Evolutionary conservation across 2,329 filamentous ascomycete species (phyloP).

Genomic region (Phaeoacremonium minimum): DNA sequence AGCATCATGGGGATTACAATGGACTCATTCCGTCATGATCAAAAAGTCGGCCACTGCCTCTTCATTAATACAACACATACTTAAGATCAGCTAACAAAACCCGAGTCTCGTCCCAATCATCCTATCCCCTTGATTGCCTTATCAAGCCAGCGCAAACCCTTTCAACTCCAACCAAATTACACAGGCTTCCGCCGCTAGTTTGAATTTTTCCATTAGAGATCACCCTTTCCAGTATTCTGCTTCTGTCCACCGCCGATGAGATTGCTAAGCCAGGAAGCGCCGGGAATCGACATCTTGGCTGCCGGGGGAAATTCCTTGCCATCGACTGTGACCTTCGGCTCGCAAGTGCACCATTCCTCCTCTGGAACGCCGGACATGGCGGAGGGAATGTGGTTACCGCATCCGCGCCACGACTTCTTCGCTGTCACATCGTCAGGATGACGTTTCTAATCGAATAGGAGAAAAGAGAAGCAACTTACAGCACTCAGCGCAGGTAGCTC

Average conservation of each 20-base stretch:
- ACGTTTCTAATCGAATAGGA: too few species aligned
- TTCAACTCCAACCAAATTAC: too few species aligned
- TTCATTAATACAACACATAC: too few species aligned
- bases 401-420: conserved; percentile 45
- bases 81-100: too few species aligned
- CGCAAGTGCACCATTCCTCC: conserved; percentile 43
- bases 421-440: conserved; percentile 20
- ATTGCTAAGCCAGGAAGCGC: conserved; percentile 29
- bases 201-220: conserved; percentile 11
- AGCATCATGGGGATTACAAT: too few species aligned
- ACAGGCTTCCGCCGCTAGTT: too few species aligned
- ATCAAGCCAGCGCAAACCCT: too few species aligned
- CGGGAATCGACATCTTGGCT: conserved; percentile 32
- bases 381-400: conserved; percentile 39
- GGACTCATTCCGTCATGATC: too few species aligned
- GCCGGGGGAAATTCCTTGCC: conserved; percentile 41
- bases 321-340: conserved; percentile 35
- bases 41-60: too few species aligned
- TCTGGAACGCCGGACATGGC: conserved; percentile 39
- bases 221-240: conserved; percentile 13
- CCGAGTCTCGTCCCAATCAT: too few species aligned
- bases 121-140: too few species aligned
- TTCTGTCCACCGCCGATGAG: conserved; percentile 3
- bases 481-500: conserved; percentile 34
- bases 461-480: conserved; percentile 21